Conservation (phyloP, 805 yeast genomes). For the Teunomyces tritomae region DNA sequence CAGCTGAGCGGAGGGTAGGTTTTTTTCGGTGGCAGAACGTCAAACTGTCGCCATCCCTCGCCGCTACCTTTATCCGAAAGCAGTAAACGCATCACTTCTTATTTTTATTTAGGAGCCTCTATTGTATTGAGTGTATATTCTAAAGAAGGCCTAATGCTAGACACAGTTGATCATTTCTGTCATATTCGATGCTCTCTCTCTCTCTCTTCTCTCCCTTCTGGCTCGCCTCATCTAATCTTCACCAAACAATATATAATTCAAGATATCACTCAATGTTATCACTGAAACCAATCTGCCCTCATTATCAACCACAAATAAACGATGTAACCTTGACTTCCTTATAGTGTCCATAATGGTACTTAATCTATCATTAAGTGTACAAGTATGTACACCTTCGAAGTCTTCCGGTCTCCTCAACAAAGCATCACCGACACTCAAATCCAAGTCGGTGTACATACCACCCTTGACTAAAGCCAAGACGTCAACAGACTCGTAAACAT, state of each 20-base stretch:
- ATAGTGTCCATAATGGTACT: constrained; percentile 92
- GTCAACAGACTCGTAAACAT: constrained; percentile 95
- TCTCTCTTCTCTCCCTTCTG: too few species aligned
- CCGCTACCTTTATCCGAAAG: too few species aligned
- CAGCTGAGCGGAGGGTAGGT: too few species aligned
- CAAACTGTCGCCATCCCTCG: too few species aligned
- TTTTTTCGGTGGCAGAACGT: too few species aligned
- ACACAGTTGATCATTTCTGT: too few species aligned
- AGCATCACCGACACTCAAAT: constrained; percentile 93
- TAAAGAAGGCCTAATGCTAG: too few species aligned
- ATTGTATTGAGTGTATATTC: too few species aligned
- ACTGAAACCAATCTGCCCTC: constrained; percentile 76
- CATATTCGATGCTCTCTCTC: too few species aligned
- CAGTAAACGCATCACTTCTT: too few species aligned
- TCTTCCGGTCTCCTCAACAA: constrained; percentile 90
- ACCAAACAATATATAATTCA: constrained; percentile 75
- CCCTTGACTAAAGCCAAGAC: constrained; percentile 90
- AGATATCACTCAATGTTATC: constrained; percentile 86
- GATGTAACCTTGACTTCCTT: constrained; percentile 83
- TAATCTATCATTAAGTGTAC: constrained; percentile 81
- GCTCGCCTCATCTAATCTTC: constrained; percentile 28
- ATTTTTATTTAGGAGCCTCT: too few species aligned
- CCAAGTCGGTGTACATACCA: constrained; percentile 87
- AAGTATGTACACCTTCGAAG: constrained; percentile 96
- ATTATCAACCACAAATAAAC: constrained; percentile 90